Percentiles rank a stretch among this genome's conserved stretches.
These are phyloP conservation scores for Aureobasidium pullulans DNA, from an alignment of 2,329 filamentous ascomycete genomes.

Conservation along the genomic window DNA sequence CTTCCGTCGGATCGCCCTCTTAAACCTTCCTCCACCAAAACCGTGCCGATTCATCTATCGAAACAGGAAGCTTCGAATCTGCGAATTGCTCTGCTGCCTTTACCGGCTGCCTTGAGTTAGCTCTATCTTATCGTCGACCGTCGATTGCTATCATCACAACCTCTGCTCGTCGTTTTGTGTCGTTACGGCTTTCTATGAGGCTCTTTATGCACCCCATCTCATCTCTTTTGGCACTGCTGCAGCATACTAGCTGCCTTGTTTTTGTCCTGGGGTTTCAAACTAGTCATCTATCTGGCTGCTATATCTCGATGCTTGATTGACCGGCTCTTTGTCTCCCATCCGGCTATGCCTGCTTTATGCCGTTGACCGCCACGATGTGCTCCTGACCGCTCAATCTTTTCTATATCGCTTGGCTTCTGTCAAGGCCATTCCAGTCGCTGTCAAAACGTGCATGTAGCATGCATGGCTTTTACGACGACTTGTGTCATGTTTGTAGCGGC, in stretches of 20 bases:
- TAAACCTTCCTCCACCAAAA: not conserved
- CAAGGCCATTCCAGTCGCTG: not conserved
- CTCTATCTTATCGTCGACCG: not conserved
- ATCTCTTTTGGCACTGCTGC: not conserved
- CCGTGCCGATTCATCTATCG: not conserved
- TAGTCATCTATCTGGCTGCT: not conserved
- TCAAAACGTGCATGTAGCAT: not conserved
- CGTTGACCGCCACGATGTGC: not conserved
- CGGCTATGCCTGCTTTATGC: not conserved
- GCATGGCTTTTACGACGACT: not conserved
- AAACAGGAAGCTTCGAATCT: not conserved
- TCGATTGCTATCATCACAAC: not conserved
- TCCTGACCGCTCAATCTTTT: not conserved
- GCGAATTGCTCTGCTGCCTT: too few species aligned
- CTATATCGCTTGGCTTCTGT: not conserved
- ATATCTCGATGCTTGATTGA: not conserved
- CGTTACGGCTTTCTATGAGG: not conserved
- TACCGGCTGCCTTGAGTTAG: not conserved
- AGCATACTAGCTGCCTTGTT: not conserved
- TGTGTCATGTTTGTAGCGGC: not conserved
- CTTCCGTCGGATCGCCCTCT: not conserved
- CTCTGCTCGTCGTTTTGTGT: not conserved
- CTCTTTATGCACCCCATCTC: not conserved
- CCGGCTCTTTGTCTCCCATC: not conserved
- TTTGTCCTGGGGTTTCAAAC: conserved; percentile 1